phyloP scores from a whole-genome alignment of 306 rosid genomes.

The Quillaja saponaria region DNA sequence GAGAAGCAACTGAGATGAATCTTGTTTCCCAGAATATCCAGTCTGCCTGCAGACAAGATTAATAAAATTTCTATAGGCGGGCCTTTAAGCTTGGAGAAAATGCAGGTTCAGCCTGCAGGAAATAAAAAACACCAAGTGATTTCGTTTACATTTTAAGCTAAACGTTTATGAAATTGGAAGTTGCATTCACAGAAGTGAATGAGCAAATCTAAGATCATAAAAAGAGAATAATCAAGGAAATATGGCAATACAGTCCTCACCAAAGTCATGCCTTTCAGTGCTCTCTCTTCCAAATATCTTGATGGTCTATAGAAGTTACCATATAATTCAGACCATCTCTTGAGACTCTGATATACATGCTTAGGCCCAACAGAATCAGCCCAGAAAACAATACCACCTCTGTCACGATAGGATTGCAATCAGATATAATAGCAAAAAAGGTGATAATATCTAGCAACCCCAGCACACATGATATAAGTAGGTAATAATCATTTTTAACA shows the following conservation, averaged over 20 bases:
- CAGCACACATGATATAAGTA: too few species aligned
- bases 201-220: too few species aligned
- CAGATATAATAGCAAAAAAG: conserved; percentile 11
- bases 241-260: conserved; percentile 39
- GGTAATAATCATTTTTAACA: too few species aligned
- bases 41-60: background rate
- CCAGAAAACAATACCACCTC: conserved; percentile 95
- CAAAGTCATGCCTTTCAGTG: conserved; percentile 72
- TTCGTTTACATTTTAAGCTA: too few species aligned
- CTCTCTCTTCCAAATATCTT: conserved; percentile 89
- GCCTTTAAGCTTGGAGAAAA: conserved; percentile 49
- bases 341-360: conserved; percentile 69
- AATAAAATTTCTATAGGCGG: conserved; percentile 41
- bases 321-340: conserved; percentile 73
- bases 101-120: conserved; percentile 12
- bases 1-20: conserved; percentile 4
- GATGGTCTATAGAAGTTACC: conserved; percentile 88
- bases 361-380: conserved; percentile 82
- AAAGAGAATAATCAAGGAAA: too few species aligned
- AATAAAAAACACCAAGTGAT: too few species aligned
- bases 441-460: too few species aligned
- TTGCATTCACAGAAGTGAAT: too few species aligned
- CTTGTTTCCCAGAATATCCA: conserved; percentile 20
- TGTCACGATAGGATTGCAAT: conserved; percentile 39
- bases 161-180: too few species aligned